Conservation (phyloP, 1,139 yeast species). For the Geotrichum klebahnii region DNA sequence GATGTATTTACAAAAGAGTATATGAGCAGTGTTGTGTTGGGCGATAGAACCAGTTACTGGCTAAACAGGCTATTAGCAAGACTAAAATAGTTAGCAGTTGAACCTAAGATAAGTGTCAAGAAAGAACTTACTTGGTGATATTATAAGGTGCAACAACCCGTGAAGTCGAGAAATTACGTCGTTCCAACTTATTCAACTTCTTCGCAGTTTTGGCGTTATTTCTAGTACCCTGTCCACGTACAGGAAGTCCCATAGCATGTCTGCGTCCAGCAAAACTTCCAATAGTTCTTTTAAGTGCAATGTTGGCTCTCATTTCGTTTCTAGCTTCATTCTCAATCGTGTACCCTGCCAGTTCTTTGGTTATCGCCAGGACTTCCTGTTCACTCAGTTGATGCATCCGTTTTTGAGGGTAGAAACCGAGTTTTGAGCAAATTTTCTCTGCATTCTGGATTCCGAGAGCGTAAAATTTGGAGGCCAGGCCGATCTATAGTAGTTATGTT, state of each 20-base stretch:
- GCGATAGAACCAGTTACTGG: too few relatives aligned
- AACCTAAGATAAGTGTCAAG: neutral
- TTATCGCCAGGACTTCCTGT: slow-evolving; percentile 77
- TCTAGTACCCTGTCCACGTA: slow-evolving; percentile 89
- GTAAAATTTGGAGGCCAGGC: slow-evolving; percentile 73
- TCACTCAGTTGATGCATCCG: slow-evolving; percentile 90
- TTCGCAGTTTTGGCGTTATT: slow-evolving; percentile 87
- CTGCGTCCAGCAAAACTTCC: slow-evolving; percentile 88
- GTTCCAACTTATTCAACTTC: slow-evolving; percentile 57
- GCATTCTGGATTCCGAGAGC: slow-evolving; percentile 83
- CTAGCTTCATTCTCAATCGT: slow-evolving; percentile 82
- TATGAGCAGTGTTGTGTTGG: too few relatives aligned
- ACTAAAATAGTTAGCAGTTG: neutral
- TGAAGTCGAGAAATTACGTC: slow-evolving; percentile 16
- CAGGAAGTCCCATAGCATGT: slow-evolving; percentile 81
- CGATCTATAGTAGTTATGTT: slow-evolving; percentile 46
- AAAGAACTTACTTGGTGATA: slow-evolving; percentile 1
- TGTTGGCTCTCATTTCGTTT: slow-evolving; percentile 73
- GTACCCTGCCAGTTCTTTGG: slow-evolving; percentile 80
- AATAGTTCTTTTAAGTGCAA: slow-evolving; percentile 70
- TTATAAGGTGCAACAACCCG: slow-evolving; percentile 6
- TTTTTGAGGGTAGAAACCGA: slow-evolving; percentile 90
- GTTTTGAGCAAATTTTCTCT: slow-evolving; percentile 71
- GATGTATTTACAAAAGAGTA: too few relatives aligned
- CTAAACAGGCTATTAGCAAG: slow-evolving; percentile 5